Evolutionary conservation across 352 stramenopile species (phyloP).

Genomic region (Pythium scleroteichum): DNA sequence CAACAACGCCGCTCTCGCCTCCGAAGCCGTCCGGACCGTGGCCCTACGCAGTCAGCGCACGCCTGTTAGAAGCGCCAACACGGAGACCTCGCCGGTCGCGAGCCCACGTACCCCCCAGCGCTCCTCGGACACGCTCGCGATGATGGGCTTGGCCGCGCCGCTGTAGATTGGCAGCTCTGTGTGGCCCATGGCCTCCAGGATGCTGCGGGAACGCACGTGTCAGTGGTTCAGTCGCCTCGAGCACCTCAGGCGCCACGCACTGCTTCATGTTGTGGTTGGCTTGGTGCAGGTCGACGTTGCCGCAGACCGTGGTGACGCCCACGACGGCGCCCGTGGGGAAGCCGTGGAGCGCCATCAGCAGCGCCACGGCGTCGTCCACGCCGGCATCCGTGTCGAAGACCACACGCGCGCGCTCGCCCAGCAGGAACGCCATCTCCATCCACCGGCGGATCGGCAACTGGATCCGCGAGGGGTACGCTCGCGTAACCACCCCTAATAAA

Average conservation of each 20-base stretch:
- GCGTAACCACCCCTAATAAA: neutral
- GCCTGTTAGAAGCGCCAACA: neutral
- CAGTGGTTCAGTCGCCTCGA: neutral
- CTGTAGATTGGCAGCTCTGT: constrained; percentile 60
- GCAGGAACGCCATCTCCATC: constrained; percentile 13
- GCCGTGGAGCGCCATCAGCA: constrained; percentile 71
- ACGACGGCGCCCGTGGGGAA: constrained; percentile 57
- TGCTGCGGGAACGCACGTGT: constrained; percentile 46
- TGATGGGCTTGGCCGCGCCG: constrained; percentile 62
- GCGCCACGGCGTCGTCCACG: constrained; percentile 75
- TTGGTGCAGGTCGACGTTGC: constrained; percentile 81
- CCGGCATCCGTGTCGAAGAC: constrained; percentile 81
- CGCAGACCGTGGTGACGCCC: constrained; percentile 79
- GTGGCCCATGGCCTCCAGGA: constrained; percentile 55
- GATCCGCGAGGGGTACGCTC: neutral
- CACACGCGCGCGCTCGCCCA: constrained; percentile 39
- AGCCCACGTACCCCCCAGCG: constrained; percentile 47
- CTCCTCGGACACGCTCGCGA: constrained; percentile 62
- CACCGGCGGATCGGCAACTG: neutral
- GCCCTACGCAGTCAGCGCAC: constrained; percentile 28
- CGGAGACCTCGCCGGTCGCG: too few relatives aligned
- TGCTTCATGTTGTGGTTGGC: constrained; percentile 81
- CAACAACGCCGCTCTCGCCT: constrained; percentile 46
- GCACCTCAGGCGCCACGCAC: constrained; percentile 30
- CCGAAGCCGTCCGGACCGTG: constrained; percentile 77